phyloP scores from a whole-genome alignment of 495 filamentous ascomycete species.

The Thozetella sp. region DNA sequence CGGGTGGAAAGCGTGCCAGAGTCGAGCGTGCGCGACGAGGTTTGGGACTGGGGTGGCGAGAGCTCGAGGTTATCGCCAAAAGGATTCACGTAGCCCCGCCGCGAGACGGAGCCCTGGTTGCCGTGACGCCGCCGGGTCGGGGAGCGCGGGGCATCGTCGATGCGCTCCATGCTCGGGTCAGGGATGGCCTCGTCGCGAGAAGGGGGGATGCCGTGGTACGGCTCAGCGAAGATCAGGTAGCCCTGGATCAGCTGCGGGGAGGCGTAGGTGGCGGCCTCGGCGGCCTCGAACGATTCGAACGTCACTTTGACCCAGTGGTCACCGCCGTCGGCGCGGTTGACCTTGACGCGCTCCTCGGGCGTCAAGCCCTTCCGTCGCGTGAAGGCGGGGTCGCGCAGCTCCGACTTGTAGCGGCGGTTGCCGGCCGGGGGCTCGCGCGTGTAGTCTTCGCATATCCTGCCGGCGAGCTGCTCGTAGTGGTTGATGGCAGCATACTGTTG shows the following conservation, averaged over 20 bases:
- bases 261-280: constrained; percentile 71
- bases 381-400: constrained; percentile 66
- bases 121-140: neutral
- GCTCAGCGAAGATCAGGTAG: constrained; percentile 76
- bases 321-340: constrained; percentile 75
- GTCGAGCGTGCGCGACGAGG: constrained; percentile 49
- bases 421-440: constrained; percentile 66
- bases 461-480: constrained; percentile 78
- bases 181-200: constrained; percentile 63
- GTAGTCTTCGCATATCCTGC: constrained; percentile 89
- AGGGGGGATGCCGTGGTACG: constrained; percentile 72
- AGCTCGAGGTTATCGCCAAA: constrained; percentile 19
- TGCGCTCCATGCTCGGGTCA: constrained; percentile 27
- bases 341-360: constrained; percentile 69
- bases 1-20: constrained; percentile 38
- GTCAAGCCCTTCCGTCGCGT: constrained; percentile 60
- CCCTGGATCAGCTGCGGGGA: constrained; percentile 80
- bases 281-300: constrained; percentile 79
- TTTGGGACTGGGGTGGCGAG: constrained; percentile 33
- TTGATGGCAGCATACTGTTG: constrained; percentile 84
- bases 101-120: neutral
- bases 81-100: constrained; percentile 5
- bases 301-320: constrained; percentile 93
- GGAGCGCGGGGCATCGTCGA: constrained; percentile 9
- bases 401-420: constrained; percentile 55